A percentile compares a stretch with the other conserved stretches of the same genome.
phyloP scores from a whole-genome alignment of 805 yeast species.

The Brettanomyces naardenensis region DNA sequence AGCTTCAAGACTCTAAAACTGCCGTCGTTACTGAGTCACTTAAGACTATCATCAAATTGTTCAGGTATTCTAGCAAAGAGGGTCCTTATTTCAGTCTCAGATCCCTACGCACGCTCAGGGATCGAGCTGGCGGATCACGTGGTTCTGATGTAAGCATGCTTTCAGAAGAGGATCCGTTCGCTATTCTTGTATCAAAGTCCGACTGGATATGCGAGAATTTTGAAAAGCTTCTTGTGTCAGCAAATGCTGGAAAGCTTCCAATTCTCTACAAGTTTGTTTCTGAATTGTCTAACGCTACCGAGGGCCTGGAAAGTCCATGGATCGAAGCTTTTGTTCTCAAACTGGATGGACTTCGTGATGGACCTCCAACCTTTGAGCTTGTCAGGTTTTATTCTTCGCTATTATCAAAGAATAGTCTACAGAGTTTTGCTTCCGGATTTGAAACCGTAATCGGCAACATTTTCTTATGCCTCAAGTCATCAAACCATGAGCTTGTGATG shows the following conservation, averaged over 20 bases:
- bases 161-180: constrained; percentile 23
- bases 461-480: constrained; percentile 12
- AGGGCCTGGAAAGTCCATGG: constrained; percentile 19
- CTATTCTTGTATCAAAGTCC: constrained; percentile 8
- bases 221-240: constrained; percentile 7
- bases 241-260: constrained; percentile 1
- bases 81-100: constrained; percentile 26
- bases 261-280: constrained; percentile 19
- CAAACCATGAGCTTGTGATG: constrained; percentile 25
- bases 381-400: constrained; percentile 30
- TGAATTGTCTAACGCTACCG: constrained; percentile 19
- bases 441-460: constrained; percentile 14
- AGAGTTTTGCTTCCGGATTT: constrained; percentile 24
- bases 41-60: constrained; percentile 33
- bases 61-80: constrained; percentile 23
- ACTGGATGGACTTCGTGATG: constrained; percentile 14
- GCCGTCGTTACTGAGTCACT: constrained; percentile 45
- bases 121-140: constrained; percentile 16
- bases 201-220: constrained; percentile 14
- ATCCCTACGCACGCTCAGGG: constrained; percentile 18
- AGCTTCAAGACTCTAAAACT: constrained; percentile 36
- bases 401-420: constrained; percentile 24
- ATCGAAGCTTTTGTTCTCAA: constrained; percentile 11
- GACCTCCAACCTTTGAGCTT: constrained; percentile 22
- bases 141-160: constrained; percentile 35